Conservation (phyloP, 257 asterid species). For the Ophiorrhiza pumila region DNA sequence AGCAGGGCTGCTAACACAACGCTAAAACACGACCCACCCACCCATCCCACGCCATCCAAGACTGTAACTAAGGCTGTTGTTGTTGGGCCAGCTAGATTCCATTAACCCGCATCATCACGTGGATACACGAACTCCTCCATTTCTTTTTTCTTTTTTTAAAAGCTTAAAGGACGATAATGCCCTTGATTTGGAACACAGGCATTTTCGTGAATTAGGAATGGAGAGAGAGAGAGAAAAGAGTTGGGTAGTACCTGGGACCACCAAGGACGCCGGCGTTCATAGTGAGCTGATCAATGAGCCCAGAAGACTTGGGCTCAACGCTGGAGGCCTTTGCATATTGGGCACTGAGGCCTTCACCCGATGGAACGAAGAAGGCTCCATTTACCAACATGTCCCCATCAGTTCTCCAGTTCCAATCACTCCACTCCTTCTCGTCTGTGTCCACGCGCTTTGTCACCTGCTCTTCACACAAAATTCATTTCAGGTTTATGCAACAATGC, state of each 20-base stretch:
- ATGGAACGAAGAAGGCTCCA: conserved; percentile 88
- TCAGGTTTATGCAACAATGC: too few species aligned
- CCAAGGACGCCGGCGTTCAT: conserved; percentile 33
- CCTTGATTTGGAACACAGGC: conserved; percentile 12
- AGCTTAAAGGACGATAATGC: background rate
- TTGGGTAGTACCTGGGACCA: conserved; percentile 31
- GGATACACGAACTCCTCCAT: background rate
- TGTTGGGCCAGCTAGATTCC: conserved; percentile 17
- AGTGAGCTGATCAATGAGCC: conserved; percentile 30
- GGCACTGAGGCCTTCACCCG: conserved; percentile 57
- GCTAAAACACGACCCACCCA: conserved; percentile 19
- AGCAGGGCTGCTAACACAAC: background rate
- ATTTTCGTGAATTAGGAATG: too few species aligned
- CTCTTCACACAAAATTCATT: background rate
- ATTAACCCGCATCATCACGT: conserved; percentile 14
- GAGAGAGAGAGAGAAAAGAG: background rate
- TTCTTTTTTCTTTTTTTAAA: too few species aligned
- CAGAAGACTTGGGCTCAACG: conserved; percentile 32
- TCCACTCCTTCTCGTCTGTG: conserved; percentile 58
- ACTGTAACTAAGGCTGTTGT: too few species aligned
- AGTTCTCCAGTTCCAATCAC: conserved; percentile 85
- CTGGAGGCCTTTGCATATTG: conserved; percentile 45
- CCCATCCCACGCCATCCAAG: too few species aligned
- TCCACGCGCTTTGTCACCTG: conserved; percentile 82
- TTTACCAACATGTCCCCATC: conserved; percentile 70